phyloP scores from a whole-genome alignment of 2,329 filamentous ascomycete genomes.

The Penicillium hordei region DNA sequence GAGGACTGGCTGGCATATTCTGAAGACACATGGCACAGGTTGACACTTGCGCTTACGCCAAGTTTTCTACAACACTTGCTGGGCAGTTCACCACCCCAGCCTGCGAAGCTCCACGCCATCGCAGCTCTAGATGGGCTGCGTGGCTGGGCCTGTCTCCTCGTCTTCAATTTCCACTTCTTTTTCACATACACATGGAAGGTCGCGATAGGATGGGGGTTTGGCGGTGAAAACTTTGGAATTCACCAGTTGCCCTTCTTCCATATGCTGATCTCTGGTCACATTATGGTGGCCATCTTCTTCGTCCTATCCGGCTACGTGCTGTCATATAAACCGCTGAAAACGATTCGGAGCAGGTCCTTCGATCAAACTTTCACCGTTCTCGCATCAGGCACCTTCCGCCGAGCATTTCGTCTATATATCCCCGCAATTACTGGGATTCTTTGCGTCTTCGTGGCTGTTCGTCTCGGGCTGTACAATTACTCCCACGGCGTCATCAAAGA shows the following conservation, averaged over 20 bases:
- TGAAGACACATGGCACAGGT: constrained; percentile 24
- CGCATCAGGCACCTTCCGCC: constrained; percentile 47
- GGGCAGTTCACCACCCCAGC: constrained; percentile 29
- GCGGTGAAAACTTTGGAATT: constrained; percentile 40
- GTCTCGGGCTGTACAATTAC: constrained; percentile 44
- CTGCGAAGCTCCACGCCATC: constrained; percentile 38
- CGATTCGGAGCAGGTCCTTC: constrained; percentile 39
- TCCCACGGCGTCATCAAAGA: constrained; percentile 37
- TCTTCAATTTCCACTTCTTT: constrained; percentile 50
- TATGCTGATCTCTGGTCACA: constrained; percentile 46
- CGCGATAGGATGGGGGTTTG: constrained; percentile 43
- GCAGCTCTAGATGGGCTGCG: constrained; percentile 45
- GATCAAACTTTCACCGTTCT: constrained; percentile 43
- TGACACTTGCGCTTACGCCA: constrained; percentile 36
- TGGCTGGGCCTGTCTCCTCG: constrained; percentile 46
- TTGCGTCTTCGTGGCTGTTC: constrained; percentile 44
- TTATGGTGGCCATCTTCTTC: constrained; percentile 52
- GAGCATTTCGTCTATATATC: constrained; percentile 45
- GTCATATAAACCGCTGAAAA: constrained; percentile 44
- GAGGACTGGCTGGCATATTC: constrained; percentile 29
- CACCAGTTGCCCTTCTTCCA: constrained; percentile 46
- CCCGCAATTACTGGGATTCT: constrained; percentile 43
- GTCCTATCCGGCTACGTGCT: constrained; percentile 52
- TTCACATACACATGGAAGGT: constrained; percentile 47
- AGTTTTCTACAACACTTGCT: constrained; percentile 39